Evolutionary conservation across 2,329 filamentous ascomycete genomes (phyloP), one percentile per base, ranked within the genome.

Genomic region (Paecilomyces variotii): DNA sequence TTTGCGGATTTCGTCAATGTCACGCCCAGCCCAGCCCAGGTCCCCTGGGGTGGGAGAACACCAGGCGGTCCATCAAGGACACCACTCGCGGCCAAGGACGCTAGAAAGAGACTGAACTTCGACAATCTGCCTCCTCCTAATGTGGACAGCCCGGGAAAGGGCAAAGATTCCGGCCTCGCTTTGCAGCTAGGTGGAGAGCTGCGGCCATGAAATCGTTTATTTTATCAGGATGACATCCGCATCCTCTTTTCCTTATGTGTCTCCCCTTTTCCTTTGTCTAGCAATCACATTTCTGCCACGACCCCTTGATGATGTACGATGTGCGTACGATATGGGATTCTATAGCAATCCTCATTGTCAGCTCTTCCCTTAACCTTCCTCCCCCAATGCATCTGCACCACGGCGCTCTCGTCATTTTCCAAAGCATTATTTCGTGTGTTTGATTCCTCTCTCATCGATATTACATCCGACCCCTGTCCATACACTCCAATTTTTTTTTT

Each of bases 1-100:
- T 96, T 97, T 76, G 86, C 91, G 56, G 94, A 99, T 71, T 99
- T 96, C 75, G 88, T 97, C 71, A 97, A 97, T 76, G 93, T 97
- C 72, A 96, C 94, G 5, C 94, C 94, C 0, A 96, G 91, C 69
- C 94, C 94, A 24, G 94, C 91, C 27, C 94, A 97, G 77, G 90
- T 86, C 65, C 83, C 87, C 9, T 97, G 91, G 89, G 74, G 73
- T 58, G 77, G 76, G 32, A 79, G 82, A 32, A 87, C 84, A 34
- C 84, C 84, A 19, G 78, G 76, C 14, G 76, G 78, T 19, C 63
- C 70, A 11, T 63, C 67, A 28, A 90, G 88, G 72, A 96, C 91
- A 0, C 91, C 91, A 10, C 76, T 85, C 10, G 81, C 84, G 28
- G 79, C 79, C 59, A 90, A 85, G 65, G 84, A 88, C 53, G 83